Evolutionary conservation across 805 yeast genomes (phyloP).

Genomic region (Candida ortonii): DNA sequence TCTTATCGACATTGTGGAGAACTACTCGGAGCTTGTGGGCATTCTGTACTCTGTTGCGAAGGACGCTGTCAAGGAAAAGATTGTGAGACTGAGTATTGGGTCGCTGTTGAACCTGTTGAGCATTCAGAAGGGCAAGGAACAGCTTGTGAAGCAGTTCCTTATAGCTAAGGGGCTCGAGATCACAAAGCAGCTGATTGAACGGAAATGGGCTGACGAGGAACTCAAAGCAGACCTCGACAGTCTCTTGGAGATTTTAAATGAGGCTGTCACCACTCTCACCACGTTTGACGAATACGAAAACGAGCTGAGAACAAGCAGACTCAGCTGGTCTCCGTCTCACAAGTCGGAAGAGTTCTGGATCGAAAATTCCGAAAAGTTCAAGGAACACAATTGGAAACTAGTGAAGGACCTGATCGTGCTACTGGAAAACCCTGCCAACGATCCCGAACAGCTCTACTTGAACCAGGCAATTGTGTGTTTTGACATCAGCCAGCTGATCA

Average conservation of each 20-base stretch:
- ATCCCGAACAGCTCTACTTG: conserved; percentile 29
- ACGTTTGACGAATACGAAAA: conserved; percentile 89
- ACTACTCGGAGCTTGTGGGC: conserved; percentile 53
- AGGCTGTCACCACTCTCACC: conserved; percentile 73
- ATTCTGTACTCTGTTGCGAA: conserved; percentile 58
- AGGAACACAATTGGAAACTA: conserved; percentile 71
- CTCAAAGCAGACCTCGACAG: conserved; percentile 66
- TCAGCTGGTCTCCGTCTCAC: conserved; percentile 93
- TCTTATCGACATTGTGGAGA: conserved; percentile 45
- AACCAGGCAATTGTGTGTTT: conserved; percentile 61
- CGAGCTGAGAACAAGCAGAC: conserved; percentile 74
- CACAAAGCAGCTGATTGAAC: conserved; percentile 65
- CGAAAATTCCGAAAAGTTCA: conserved; percentile 74
- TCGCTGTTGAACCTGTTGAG: conserved; percentile 61
- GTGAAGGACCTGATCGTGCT: conserved; percentile 59
- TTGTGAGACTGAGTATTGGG: conserved; percentile 79
- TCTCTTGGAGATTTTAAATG: conserved; percentile 60
- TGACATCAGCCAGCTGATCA: conserved; percentile 62
- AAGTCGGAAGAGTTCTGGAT: conserved; percentile 85
- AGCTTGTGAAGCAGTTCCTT: conserved; percentile 60
- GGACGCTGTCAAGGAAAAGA: conserved; percentile 87
- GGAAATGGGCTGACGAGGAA: conserved; percentile 96
- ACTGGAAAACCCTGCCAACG: conserved; percentile 36
- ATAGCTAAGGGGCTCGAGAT: conserved; percentile 72
- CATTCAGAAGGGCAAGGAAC: conserved; percentile 38